Evolutionary conservation across 2,329 filamentous ascomycete species (phyloP), one percentile per base, ranked within the genome.

Genomic region (Alternaria gansuensis): DNA sequence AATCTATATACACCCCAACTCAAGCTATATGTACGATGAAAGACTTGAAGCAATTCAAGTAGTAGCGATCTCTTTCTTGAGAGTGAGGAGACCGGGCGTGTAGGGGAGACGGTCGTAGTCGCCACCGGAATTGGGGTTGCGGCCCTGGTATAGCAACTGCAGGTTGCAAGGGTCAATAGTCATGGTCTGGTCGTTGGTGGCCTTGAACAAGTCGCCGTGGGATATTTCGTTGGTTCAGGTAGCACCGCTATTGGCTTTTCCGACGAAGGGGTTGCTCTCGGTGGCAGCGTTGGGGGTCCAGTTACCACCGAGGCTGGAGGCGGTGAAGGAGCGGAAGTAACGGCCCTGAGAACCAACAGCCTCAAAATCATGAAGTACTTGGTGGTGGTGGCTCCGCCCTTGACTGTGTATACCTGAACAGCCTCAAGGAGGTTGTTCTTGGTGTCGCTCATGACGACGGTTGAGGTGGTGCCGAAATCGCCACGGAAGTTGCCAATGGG

Each of bases 331-430:
- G 57, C 87, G 86, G 83, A 90, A 89, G 75, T 85, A 90, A 2
- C 88, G 82, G 0, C 87, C 87, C 31, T 81, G 76, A 0, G 74
- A 36, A 1, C 87, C 87, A 41, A 85, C 83, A 0, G 85, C 80
- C 74, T 90, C 88, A 33, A 90, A n/a, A 90, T 82, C 85, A 90
- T 89, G 55, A 90, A 83, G 75, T 89, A 90, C 63, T 82, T 76
- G 34, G 63, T 79, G 80, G 65, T 83, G 79, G 51, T 83, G 79
- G 51, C 28, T 34, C 55, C 55, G 28, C 83, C 84, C 31, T 81
- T 44, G 57, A 89, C 67, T 2, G 82, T 87, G 77, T 90, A 90
- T 43, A 90, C 87, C 67, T 89, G 84, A 0, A 88, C 86, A 0
- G 87, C 87, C 69, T 90, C 88, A 72, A 89, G 89, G 1, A 90